These are phyloP conservation scores for Aspergillus tamarii DNA, from an alignment of 2,329 filamentous ascomycete species.

Conservation along the genomic window DNA sequence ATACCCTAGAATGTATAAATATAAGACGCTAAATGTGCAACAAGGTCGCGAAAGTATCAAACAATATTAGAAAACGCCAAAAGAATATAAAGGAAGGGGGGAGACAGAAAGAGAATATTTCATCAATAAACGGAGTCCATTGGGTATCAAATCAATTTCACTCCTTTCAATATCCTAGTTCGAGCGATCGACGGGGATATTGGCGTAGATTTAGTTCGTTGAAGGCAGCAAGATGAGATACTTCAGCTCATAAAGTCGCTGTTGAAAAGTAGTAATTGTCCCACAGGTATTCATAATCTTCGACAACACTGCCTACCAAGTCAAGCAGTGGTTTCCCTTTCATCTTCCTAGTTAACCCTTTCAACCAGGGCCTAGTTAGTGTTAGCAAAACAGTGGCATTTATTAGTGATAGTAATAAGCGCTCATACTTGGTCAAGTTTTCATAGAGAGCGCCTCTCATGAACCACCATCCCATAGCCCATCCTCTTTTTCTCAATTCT, in stretches of 20 bases:
- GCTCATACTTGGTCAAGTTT: conserved; percentile 71
- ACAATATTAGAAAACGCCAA: neutral
- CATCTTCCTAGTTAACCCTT: conserved; percentile 71
- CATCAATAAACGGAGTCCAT: neutral
- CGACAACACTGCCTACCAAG: conserved; percentile 80
- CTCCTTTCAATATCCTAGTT: neutral
- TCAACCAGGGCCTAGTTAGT: conserved; percentile 58
- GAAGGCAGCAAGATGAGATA: neutral
- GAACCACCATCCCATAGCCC: conserved; percentile 91
- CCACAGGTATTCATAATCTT: conserved; percentile 98
- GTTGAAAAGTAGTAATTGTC: conserved; percentile 93
- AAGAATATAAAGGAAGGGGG: neutral
- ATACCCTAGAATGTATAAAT: conserved; percentile 23
- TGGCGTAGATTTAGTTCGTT: neutral
- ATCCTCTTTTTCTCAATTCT: conserved; percentile 83
- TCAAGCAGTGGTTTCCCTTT: conserved; percentile 74
- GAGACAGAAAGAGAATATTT: neutral
- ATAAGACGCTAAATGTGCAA: neutral
- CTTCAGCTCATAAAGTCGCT: conserved; percentile 51
- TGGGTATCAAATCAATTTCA: conserved; percentile 12
- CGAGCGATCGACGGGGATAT: neutral
- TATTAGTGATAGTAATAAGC: neutral
- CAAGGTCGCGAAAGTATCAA: neutral
- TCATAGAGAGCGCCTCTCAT: conserved; percentile 98
- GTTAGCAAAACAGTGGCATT: conserved; percentile 28